A percentile compares a stretch with the other conserved stretches of the same genome.
Evolutionary conservation across 1,284 basidiomycete species (phyloP).

Genomic region (Papiliotrema nemorosa): DNA sequence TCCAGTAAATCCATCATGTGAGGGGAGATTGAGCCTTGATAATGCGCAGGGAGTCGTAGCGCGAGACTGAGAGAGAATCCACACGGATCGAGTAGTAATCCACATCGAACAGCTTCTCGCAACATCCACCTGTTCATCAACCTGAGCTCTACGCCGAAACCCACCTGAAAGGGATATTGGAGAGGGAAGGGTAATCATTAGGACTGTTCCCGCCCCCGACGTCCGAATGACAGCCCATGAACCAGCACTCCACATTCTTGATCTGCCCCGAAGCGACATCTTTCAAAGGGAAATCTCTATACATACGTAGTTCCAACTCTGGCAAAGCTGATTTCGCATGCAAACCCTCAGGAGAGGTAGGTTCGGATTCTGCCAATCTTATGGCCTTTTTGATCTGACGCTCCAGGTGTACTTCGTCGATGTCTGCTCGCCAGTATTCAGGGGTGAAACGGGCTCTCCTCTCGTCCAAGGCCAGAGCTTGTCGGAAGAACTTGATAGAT

Average conservation of each 20-base stretch:
- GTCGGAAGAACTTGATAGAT: conserved; percentile 39
- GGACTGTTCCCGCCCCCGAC: conserved; percentile 24
- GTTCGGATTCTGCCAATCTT: neutral
- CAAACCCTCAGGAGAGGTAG: neutral
- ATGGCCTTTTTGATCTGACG: neutral
- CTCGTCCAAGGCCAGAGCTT: conserved; percentile 45
- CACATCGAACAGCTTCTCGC: conserved; percentile 29
- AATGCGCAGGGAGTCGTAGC: neutral
- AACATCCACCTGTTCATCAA: conserved; percentile 36
- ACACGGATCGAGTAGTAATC: conserved; percentile 16
- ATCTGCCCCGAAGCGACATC: neutral
- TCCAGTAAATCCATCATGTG: neutral
- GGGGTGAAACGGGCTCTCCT: conserved; percentile 38
- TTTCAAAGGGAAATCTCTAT: neutral
- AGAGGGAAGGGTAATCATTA: conserved; percentile 18
- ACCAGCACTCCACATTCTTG: conserved; percentile 27
- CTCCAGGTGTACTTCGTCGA: neutral
- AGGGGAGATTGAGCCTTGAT: neutral
- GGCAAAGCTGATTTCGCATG: neutral
- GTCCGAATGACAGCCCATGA: conserved; percentile 30
- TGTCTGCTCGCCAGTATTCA: conserved; percentile 20
- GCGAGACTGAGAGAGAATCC: conserved; percentile 10
- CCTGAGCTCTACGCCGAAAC: neutral
- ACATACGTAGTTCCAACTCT: neutral
- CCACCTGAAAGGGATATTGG: conserved; percentile 39